Evolutionary conservation across 1,139 yeast species (phyloP).

Genomic region (Kurtzmaniella quercitrusa): DNA sequence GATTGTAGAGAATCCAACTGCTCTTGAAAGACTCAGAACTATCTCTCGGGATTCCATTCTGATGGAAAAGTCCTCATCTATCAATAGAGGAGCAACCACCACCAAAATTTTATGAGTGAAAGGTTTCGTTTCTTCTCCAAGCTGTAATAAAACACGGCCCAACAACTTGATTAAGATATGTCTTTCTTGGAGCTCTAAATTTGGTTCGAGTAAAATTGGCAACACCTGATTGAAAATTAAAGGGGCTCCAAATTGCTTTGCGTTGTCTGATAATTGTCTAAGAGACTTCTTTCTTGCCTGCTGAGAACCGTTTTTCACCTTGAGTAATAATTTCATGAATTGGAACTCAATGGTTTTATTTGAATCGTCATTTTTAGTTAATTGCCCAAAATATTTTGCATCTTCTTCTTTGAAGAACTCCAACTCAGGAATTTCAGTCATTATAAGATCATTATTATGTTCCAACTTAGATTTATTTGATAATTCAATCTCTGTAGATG

Average conservation of each 20-base stretch:
- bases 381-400: constrained; percentile 63
- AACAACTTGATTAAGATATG: constrained; percentile 75
- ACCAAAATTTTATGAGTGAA: constrained; percentile 67
- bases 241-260: constrained; percentile 65
- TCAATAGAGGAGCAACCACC: constrained; percentile 74
- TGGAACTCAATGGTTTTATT: constrained; percentile 51
- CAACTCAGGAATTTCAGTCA: constrained; percentile 34
- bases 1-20: constrained; percentile 80
- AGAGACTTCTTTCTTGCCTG: constrained; percentile 65
- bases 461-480: constrained; percentile 4
- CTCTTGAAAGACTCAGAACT: constrained; percentile 67
- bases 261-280: constrained; percentile 62
- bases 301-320: constrained; percentile 76
- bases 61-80: constrained; percentile 73
- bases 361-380: constrained; percentile 40
- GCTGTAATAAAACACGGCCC: constrained; percentile 61
- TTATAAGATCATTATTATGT: constrained; percentile 1
- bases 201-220: constrained; percentile 70
- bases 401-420: constrained; percentile 72
- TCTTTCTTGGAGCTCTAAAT: constrained; percentile 77
- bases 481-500: constrained; percentile 12
- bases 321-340: constrained; percentile 60
- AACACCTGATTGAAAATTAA: constrained; percentile 63
- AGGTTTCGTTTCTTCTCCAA: constrained; percentile 67
- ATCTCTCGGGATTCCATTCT: constrained; percentile 80